These are phyloP conservation scores for Pichia sp. DNA, from an alignment of 1,139 yeast species.

Conservation along the genomic window DNA sequence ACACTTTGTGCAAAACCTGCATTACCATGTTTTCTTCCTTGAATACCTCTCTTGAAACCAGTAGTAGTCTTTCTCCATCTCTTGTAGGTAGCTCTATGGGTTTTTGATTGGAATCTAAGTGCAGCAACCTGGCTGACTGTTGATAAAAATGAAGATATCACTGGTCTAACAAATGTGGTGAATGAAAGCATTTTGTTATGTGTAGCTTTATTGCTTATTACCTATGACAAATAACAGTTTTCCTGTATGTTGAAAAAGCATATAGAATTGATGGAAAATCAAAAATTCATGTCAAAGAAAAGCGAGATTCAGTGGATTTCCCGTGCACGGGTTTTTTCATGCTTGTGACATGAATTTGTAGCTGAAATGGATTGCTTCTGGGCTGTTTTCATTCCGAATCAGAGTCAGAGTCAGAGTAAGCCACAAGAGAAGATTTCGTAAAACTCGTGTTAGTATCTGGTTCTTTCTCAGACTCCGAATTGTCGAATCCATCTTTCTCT, in stretches of 20 bases:
- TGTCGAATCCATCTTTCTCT: not conserved
- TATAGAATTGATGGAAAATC: not conserved
- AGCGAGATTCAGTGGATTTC: no score
- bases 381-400: not conserved
- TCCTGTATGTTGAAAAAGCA: not conserved
- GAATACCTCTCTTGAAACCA: constrained; percentile 54
- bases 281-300: not conserved
- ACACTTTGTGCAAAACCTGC: constrained; percentile 75
- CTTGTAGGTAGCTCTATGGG: constrained; percentile 74
- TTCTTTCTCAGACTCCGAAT: not conserved
- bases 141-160: not conserved
- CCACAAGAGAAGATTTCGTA: not conserved
- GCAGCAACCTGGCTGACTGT: constrained; percentile 8
- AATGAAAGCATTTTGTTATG: not conserved
- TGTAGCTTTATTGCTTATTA: not conserved
- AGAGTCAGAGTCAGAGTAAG: constrained; percentile 8
- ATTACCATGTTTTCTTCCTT: constrained; percentile 90
- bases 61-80: constrained; percentile 69
- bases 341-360: not conserved
- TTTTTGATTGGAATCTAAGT: constrained; percentile 45
- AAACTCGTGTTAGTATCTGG: constrained; percentile 2
- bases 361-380: not conserved
- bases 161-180: constrained; percentile 4
- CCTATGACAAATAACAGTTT: not conserved
- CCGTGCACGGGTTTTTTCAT: not conserved